Evolutionary conservation across 2,329 filamentous ascomycete species (phyloP).

Genomic region (Teratosphaeria epicoccoides): DNA sequence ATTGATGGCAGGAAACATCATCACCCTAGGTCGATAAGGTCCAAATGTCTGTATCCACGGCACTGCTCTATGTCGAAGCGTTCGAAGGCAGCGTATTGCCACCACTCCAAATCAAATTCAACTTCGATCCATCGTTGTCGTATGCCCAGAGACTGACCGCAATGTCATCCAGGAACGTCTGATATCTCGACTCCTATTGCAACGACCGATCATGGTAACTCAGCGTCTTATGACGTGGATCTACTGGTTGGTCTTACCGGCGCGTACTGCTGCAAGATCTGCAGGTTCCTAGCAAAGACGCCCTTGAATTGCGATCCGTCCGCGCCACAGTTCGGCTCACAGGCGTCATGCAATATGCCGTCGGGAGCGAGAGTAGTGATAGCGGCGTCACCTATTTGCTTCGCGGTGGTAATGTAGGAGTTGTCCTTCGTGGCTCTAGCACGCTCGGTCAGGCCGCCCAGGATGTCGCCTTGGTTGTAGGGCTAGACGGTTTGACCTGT

Average conservation of each 20-base stretch:
- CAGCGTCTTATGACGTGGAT: too few species aligned
- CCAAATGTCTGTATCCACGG: conserved; percentile 24
- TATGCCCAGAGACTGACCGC: conserved; percentile 56
- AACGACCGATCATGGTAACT: too few species aligned
- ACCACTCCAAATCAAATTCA: conserved; percentile 51
- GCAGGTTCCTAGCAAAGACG: conserved; percentile 55
- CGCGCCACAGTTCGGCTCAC: conserved; percentile 28
- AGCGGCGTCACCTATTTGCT: conserved; percentile 32
- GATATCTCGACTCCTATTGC: conserved; percentile 41
- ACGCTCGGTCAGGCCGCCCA: conserved; percentile 48
- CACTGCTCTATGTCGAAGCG: conserved; percentile 23
- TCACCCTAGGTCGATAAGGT: conserved; percentile 12
- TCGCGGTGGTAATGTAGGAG: conserved; percentile 27
- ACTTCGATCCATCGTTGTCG: conserved; percentile 40
- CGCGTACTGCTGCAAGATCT: conserved; percentile 43
- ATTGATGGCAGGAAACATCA: neutral
- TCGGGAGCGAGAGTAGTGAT: conserved; percentile 28
- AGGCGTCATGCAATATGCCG: conserved; percentile 32
- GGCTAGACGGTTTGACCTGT: conserved; percentile 19
- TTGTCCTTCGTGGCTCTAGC: conserved; percentile 26
- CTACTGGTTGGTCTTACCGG: too few species aligned
- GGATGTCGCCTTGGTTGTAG: conserved; percentile 53
- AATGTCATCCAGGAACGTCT: conserved; percentile 46
- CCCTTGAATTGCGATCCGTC: conserved; percentile 59
- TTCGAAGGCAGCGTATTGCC: conserved; percentile 34